A percentile compares a stretch with the other conserved stretches of the same genome.
phyloP scores from a whole-genome alignment of 2,329 filamentous ascomycete species.

The Chaetomiaceae sp. region DNA sequence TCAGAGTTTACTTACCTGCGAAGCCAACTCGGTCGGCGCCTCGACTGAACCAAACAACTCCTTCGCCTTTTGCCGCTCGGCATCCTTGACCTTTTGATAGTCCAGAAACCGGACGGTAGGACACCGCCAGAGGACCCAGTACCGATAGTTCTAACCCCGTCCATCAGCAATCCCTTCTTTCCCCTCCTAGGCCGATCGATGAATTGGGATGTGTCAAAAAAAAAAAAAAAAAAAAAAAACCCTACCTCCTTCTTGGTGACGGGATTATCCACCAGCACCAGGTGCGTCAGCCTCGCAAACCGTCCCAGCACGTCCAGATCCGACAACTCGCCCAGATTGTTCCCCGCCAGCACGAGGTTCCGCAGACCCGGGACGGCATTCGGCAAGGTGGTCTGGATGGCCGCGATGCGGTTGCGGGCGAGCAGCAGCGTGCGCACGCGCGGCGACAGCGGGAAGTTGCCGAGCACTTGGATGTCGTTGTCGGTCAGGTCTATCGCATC shows the following conservation, averaged over 20 bases:
- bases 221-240: conserved; percentile 14
- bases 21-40: conserved; percentile 75
- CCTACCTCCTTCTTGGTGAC: conserved; percentile 84
- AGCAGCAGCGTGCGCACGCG: conserved; percentile 83
- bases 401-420: conserved; percentile 80
- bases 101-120: conserved; percentile 86
- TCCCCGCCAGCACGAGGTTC: conserved; percentile 77
- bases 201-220: no score
- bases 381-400: conserved; percentile 71
- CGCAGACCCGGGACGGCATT: conserved; percentile 75
- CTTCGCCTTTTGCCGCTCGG: conserved; percentile 68
- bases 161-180: not conserved
- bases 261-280: conserved; percentile 82
- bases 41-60: conserved; percentile 79
- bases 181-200: no score
- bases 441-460: conserved; percentile 88
- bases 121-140: conserved; percentile 85
- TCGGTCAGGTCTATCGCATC: conserved; percentile 98
- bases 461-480: conserved; percentile 87
- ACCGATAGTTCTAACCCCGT: conserved; percentile 71
- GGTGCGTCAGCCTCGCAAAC: conserved; percentile 68
- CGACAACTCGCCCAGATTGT: conserved; percentile 76
- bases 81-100: conserved; percentile 84
- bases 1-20: conserved; percentile 47
- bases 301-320: conserved; percentile 77